Conservation (phyloP, 1,284 basidiomycete genomes). For the Agroathelia rolfsii region DNA sequence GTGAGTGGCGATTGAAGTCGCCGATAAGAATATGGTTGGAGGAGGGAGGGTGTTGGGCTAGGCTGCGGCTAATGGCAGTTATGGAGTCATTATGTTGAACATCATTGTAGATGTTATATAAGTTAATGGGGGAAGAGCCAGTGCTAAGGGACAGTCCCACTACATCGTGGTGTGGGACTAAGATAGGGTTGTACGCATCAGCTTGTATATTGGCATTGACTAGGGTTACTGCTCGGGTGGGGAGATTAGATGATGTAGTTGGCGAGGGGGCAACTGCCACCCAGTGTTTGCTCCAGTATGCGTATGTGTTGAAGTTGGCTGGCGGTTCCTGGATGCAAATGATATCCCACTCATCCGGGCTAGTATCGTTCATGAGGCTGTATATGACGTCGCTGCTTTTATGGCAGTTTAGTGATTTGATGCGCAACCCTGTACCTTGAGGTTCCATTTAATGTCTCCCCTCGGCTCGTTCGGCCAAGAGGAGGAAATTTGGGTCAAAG, state of each 20-base stretch:
- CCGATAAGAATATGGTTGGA: conserved; percentile 18
- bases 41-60: not conserved
- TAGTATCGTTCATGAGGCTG: too few relatives aligned
- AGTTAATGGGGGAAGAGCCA: too few relatives aligned
- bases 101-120: conserved; percentile 24
- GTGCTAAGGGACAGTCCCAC: too few relatives aligned
- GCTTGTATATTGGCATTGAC: too few relatives aligned
- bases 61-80: conserved; percentile 5
- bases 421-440: too few relatives aligned
- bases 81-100: conserved; percentile 12
- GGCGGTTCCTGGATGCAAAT: conserved; percentile 23
- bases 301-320: conserved; percentile 11
- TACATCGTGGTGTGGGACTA: conserved; percentile 13
- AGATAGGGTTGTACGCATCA: too few relatives aligned
- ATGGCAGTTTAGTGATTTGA: too few relatives aligned
- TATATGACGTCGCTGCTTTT: too few relatives aligned
- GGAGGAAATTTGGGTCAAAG: too few relatives aligned
- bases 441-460: too few relatives aligned
- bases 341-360: conserved; percentile 17
- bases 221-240: conserved; percentile 17
- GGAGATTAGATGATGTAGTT: conserved; percentile 4
- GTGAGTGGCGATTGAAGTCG: conserved; percentile 28
- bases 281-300: conserved; percentile 14
- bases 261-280: conserved; percentile 15
- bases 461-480: too few relatives aligned